Conservation (phyloP, 2,329 filamentous ascomycete genomes). For the Microsporum canis region DNA sequence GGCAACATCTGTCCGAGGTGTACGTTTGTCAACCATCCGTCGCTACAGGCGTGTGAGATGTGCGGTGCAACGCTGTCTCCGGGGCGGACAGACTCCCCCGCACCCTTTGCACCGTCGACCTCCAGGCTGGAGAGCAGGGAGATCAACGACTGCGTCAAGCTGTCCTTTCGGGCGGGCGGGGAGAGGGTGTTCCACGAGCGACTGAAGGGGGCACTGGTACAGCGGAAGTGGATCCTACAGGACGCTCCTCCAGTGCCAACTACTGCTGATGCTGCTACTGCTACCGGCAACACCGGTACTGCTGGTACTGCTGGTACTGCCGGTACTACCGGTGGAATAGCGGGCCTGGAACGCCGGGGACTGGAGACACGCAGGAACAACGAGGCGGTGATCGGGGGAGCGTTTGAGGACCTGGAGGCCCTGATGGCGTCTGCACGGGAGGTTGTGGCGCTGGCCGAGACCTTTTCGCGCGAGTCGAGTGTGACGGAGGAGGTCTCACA, state of each 20-base stretch:
- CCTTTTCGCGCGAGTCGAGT: constrained; percentile 58
- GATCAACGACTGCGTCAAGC: constrained; percentile 64
- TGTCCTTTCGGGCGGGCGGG: constrained; percentile 82
- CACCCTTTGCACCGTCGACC: constrained; percentile 47
- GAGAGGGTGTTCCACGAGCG: constrained; percentile 84
- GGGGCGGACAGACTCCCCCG: constrained; percentile 61
- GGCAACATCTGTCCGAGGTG: constrained; percentile 59
- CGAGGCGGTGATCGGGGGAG: constrained; percentile 79
- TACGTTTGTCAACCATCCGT: constrained; percentile 89
- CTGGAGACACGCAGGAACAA: constrained; percentile 83
- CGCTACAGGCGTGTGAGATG: constrained; percentile 75
- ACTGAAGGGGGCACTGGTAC: constrained; percentile 74
- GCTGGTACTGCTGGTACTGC: not conserved
- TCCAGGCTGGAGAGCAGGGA: constrained; percentile 43
- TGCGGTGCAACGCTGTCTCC: constrained; percentile 60
- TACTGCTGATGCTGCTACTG: constrained; percentile 10
- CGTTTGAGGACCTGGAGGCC: constrained; percentile 92
- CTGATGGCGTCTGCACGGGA: constrained; percentile 97
- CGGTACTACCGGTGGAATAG: constrained; percentile 58
- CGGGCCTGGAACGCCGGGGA: constrained; percentile 77
- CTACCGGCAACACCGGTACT: not conserved
- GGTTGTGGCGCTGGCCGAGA: constrained; percentile 83
- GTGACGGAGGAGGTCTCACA: constrained; percentile 55
- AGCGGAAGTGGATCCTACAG: constrained; percentile 90
- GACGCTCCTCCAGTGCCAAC: constrained; percentile 73